A percentile compares a stretch with the other conserved stretches of the same genome.
phyloP scores from a whole-genome alignment of 805 yeast genomes.

The Clavispora carvajalis region DNA sequence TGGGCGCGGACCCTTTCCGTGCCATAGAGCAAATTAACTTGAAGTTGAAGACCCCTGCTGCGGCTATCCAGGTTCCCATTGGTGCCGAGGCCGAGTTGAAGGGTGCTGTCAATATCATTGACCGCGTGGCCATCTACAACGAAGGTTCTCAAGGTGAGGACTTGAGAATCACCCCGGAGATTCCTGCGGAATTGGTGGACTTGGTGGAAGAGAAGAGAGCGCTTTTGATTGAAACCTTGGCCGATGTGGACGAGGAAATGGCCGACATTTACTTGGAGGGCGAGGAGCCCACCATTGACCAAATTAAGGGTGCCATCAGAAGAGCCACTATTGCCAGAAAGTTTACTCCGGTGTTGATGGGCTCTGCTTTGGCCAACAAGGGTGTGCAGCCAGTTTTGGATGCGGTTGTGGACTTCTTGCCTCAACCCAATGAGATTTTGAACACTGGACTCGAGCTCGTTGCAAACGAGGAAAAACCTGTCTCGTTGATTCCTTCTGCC shows the following conservation, averaged over 20 bases:
- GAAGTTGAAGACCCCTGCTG: slow-evolving; percentile 90
- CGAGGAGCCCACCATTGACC: slow-evolving; percentile 75
- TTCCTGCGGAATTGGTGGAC: slow-evolving; percentile 77
- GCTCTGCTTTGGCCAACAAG: slow-evolving; percentile 94
- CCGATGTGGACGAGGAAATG: slow-evolving; percentile 97
- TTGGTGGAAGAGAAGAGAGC: slow-evolving; percentile 88
- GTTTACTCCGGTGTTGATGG: slow-evolving; percentile 99
- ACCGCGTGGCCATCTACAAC: slow-evolving; percentile 80
- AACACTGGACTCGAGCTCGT: slow-evolving; percentile 82
- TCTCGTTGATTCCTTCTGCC: slow-evolving; percentile 68
- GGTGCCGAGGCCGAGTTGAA: slow-evolving; percentile 81
- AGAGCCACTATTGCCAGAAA: slow-evolving; percentile 92
- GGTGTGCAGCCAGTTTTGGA: slow-evolving; percentile 95
- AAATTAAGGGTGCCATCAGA: slow-evolving; percentile 85
- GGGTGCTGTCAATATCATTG: slow-evolving; percentile 91
- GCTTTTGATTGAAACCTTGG: slow-evolving; percentile 82
- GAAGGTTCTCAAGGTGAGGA: slow-evolving; percentile 89
- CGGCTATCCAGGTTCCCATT: slow-evolving; percentile 96
- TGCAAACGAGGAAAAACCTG: slow-evolving; percentile 52
- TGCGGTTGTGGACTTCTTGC: slow-evolving; percentile 92
- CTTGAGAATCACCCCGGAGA: slow-evolving; percentile 49
- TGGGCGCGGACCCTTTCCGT: slow-evolving; percentile 97
- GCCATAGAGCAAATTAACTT: slow-evolving; percentile 87
- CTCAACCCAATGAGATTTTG: slow-evolving; percentile 89
- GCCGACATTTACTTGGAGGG: slow-evolving; percentile 92